Evolutionary conservation across 495 filamentous ascomycete genomes (phyloP).

Genomic region (Beverwykella pulmonaria): DNA sequence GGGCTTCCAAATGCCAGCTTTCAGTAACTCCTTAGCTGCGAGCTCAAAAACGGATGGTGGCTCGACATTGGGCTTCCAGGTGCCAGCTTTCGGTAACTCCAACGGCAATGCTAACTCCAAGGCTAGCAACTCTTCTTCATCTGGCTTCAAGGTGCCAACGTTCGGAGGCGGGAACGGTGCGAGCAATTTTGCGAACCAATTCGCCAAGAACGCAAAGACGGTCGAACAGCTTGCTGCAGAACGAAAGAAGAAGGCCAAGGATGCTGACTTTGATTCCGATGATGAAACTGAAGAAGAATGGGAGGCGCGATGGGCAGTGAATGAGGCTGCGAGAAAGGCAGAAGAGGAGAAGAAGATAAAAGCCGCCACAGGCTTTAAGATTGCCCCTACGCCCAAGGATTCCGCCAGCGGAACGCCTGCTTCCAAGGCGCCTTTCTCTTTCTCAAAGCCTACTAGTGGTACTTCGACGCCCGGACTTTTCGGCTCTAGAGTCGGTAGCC

Average conservation of each 20-base stretch:
- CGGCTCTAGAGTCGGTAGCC: slow-evolving; percentile 15
- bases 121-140: not conserved
- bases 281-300: slow-evolving; percentile 24
- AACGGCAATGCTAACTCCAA: not conserved
- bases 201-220: slow-evolving; percentile 17
- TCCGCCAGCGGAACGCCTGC: not conserved
- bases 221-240: slow-evolving; percentile 22
- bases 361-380: slow-evolving; percentile 4
- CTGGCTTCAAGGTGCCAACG: not conserved
- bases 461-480: slow-evolving; percentile 4
- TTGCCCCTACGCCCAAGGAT: not conserved
- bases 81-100: not conserved
- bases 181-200: slow-evolving; percentile 11
- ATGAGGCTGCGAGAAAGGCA: slow-evolving; percentile 12
- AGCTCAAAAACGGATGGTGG: not conserved
- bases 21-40: not conserved
- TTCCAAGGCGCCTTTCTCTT: not conserved
- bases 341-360: slow-evolving; percentile 17
- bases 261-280: slow-evolving; percentile 29
- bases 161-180: not conserved
- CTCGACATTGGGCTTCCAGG: slow-evolving; percentile 2
- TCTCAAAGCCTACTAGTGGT: slow-evolving; percentile 1
- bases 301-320: slow-evolving; percentile 13
- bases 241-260: slow-evolving; percentile 22
- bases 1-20: not conserved